A percentile compares a stretch with the other conserved stretches of the same genome.
These are phyloP conservation scores for Gossypium anomalum DNA, from an alignment of 345 rosid species.

Conservation along the genomic window DNA sequence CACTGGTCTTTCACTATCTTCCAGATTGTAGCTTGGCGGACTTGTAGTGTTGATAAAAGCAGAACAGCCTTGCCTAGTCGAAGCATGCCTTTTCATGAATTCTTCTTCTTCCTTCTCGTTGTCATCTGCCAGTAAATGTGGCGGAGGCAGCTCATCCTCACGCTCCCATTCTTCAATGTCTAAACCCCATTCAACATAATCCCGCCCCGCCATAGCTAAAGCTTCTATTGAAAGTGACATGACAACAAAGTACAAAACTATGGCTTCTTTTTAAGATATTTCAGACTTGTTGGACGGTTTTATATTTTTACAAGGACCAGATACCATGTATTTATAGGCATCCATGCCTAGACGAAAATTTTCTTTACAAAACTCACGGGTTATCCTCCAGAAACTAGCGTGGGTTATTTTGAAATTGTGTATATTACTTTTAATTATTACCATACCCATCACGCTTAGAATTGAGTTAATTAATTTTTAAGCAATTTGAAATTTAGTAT, in stretches of 20 bases:
- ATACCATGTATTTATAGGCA: too few species aligned
- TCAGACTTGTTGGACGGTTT: too few species aligned
- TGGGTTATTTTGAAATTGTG: too few species aligned
- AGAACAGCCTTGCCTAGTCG: neutral
- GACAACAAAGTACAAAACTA: neutral
- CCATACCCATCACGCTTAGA: too few species aligned
- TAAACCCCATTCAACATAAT: neutral
- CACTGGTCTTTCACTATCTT: neutral
- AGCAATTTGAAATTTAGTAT: too few species aligned
- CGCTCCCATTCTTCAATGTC: conserved; percentile 2
- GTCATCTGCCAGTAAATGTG: conserved; percentile 1
- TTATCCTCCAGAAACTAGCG: too few species aligned
- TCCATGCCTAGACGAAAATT: too few species aligned
- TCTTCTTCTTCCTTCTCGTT: neutral
- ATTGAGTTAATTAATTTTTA: too few species aligned
- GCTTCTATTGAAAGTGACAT: conserved; percentile 15
- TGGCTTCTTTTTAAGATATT: too few species aligned
- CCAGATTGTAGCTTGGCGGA: neutral
- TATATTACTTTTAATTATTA: too few species aligned
- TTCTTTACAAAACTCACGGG: too few species aligned
- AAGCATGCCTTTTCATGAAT: neutral
- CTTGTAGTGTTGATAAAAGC: neutral
- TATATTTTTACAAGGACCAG: too few species aligned
- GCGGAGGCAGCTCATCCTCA: neutral
- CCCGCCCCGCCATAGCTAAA: conserved; percentile 11